Evolutionary conservation across 1,284 basidiomycete genomes (phyloP), one percentile per base, ranked within the genome.

Genomic region (Ustilago nuda): DNA sequence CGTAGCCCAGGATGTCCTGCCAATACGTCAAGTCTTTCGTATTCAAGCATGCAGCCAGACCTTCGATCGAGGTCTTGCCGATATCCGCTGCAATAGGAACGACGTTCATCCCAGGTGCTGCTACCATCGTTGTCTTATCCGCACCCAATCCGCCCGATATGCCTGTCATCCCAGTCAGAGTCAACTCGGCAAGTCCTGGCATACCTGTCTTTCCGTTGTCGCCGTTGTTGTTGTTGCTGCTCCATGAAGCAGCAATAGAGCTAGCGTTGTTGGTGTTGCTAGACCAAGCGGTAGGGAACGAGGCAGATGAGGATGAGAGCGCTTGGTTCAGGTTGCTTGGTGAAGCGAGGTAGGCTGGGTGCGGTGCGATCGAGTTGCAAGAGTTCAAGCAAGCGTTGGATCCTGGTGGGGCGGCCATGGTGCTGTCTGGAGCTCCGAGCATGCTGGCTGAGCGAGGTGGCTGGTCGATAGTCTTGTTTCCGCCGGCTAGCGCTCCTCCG

Each of bases 1-100:
- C 75, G 7, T 66, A 67, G 8, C 67, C 75, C 35, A 77, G 36
- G 17, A 77, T 70, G 36, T 65, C 61, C 61, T 77, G 70, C 75
- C 75, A 77, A 37, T 77, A 77, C 1, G 50, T 61, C 15, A 77
- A 36, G 17, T 77, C 75, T 27, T 65, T 59, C 19, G 66, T 55
- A n/a, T 62, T 52, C 13, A 77, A 52, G 51, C 58, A 70, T 0
- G 69, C 69, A n/a, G 64, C 71, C 4, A 77, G 36, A 0, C 62
- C 67, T 19, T 70, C 75, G 12, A 77, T 70, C 61, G 71, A 70
- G 56, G 66, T 61, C 39, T 71, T 77, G 46, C 74, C 69, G 4
- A 69, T 63, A 30, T 76, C 74, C 6, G 63, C 70, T 9, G 70
- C 69, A 2, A 76, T 48, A 17, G 74, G 74, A 0, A 66, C 37